Evolutionary conservation across 371 early-diverging fungal genomes (phyloP), one percentile per base, ranked within the genome.

Genomic region (Saksenaea vasiformis): DNA sequence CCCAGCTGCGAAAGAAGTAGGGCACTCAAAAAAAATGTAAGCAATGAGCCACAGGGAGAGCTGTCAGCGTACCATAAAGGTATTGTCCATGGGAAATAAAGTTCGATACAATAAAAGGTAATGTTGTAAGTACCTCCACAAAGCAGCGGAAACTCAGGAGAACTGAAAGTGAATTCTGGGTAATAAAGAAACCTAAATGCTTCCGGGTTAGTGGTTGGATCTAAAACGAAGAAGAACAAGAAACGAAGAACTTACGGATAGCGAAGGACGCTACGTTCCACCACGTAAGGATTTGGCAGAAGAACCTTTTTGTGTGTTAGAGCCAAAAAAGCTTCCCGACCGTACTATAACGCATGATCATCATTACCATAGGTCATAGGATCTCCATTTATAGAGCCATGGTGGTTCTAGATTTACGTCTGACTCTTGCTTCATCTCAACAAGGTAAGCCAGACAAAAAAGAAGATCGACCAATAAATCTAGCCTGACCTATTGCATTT

Each of bases 361-460:
- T 72, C n/a, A n/a, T n/a, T n/a, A 74, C 83, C 88, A 88, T 13
- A 87, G 69, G 34, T 72, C 70, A 43, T 69, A 64, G 1, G 83
- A 84, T 62, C 90, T 77, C 62, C 81, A 74, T 38, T 84, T 84
- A 72, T 83, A 90, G 38, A 91, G 66, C 86, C 87, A 90, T 2
- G 62, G 62, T 17, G 91, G 91, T 5, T 68, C 53, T 9, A 72
- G 68, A 44, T 73, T 73, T 37, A 74, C 74, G 66, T 71, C 74
- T 31, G 75, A 73, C 22, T 85, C 82, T 60, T 77, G 78, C 65
- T 90, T 85, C 55, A 88, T 79, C 47, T 91, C 91, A 10, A 84
- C 72, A 11, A 90, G 67, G 65, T 91, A 91, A 14, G 88, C 76
- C 19, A 85, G 66, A 65, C 89, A 89, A 54, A 89, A 84, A 11